phyloP scores from a whole-genome alignment of 805 yeast genomes.

The Hanseniaspora valbyensis region DNA sequence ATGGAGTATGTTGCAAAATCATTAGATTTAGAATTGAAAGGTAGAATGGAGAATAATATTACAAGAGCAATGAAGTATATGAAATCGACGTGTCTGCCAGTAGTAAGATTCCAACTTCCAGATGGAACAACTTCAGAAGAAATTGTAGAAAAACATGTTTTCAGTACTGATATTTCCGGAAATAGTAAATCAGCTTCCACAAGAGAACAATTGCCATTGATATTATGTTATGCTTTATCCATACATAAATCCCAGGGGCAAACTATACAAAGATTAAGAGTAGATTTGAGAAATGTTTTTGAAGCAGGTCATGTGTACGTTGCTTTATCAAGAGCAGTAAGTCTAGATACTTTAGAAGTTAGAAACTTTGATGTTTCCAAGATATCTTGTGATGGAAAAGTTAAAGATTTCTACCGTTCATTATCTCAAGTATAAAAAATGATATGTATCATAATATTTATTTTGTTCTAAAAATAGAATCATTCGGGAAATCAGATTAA shows the following conservation, averaged over 20 bases:
- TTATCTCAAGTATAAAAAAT: slow-evolving; percentile 23
- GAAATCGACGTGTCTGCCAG: slow-evolving; percentile 22
- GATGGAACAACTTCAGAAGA: slow-evolving; percentile 24
- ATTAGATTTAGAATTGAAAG: slow-evolving; percentile 7
- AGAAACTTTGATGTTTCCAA: slow-evolving; percentile 49
- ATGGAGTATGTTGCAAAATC: slow-evolving; percentile 20
- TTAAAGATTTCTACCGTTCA: slow-evolving; percentile 47
- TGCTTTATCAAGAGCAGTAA: slow-evolving; percentile 68
- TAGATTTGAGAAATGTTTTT: slow-evolving; percentile 54
- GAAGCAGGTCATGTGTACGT: slow-evolving; percentile 81
- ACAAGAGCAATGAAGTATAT: slow-evolving; percentile 6
- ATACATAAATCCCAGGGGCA: slow-evolving; percentile 83
- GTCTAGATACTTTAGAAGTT: slow-evolving; percentile 54
- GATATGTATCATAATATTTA: no score
- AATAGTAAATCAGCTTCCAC: slow-evolving; percentile 16
- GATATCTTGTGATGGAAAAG: slow-evolving; percentile 51
- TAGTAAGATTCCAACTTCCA: slow-evolving; percentile 28
- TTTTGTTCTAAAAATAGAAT: no score
- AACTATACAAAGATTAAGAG: slow-evolving; percentile 58
- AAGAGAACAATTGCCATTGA: slow-evolving; percentile 55
- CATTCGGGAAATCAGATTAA: no score
- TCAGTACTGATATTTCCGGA: slow-evolving; percentile 26
- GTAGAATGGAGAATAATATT: slow-evolving; percentile 11
- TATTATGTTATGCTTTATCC: slow-evolving; percentile 73
- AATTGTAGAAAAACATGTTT: slow-evolving; percentile 33